These are phyloP conservation scores for Apiotrichum brassicae DNA, from an alignment of 1,284 basidiomycete genomes.

Conservation along the genomic window DNA sequence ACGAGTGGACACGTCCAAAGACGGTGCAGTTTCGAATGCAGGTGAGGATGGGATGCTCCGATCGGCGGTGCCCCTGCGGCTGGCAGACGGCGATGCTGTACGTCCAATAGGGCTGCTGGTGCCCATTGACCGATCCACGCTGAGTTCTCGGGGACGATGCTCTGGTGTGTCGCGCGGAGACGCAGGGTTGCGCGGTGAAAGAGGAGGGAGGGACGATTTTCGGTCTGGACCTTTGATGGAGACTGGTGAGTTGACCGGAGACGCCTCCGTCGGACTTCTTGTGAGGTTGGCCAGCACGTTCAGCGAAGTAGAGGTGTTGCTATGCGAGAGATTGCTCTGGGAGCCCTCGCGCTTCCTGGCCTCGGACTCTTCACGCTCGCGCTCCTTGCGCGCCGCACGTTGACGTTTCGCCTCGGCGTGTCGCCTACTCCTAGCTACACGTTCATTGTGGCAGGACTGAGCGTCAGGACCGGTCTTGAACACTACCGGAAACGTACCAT, in stretches of 20 bases:
- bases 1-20: background rate
- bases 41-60: conserved; percentile 6
- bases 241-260: background rate
- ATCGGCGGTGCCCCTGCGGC: background rate
- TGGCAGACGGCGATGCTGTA: background rate
- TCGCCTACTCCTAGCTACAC: conserved; percentile 82
- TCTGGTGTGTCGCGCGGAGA: background rate
- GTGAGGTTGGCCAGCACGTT: conserved; percentile 6
- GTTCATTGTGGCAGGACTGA: conserved; percentile 81
- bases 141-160: background rate
- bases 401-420: conserved; percentile 70
- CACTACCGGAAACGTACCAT: conserved; percentile 55
- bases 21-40: background rate
- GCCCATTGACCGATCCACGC: background rate
- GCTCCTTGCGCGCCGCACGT: conserved; percentile 40
- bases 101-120: conserved; percentile 1
- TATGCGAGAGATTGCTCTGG: background rate
- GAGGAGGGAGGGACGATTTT: conserved; percentile 4
- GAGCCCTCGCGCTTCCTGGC: conserved; percentile 6
- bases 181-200: background rate
- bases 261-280: background rate
- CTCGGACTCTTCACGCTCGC: conserved; percentile 29
- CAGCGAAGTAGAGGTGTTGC: conserved; percentile 13
- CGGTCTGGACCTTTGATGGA: conserved; percentile 1
- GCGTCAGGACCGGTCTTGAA: background rate